Evolutionary conservation across 2,329 filamentous ascomycete species (phyloP), one percentile per base, ranked within the genome.

Genomic region (Diaporthe sp.): DNA sequence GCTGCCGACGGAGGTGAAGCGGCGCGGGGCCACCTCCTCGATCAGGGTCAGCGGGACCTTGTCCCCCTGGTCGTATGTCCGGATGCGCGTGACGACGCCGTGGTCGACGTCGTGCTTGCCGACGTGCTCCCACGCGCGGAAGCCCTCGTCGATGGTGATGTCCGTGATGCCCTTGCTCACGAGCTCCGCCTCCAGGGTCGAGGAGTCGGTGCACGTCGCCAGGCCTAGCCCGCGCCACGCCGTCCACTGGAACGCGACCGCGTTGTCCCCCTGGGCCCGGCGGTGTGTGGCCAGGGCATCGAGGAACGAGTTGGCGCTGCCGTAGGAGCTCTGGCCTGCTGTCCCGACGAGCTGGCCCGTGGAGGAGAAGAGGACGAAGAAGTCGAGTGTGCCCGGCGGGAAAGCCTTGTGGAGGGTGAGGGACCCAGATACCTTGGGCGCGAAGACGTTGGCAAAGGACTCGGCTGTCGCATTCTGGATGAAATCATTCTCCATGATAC

Each of bases 331-430:
- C 76, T 90, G 88, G 0, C 86, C 87, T 61, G 84, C 83, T 78
- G 88, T 87, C 1, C 88, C 89, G 31, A 90, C 87, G 3, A 87
- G 83, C 19, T 88, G 85, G 4, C 87, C 86, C 0, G 86, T 84
- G 5, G 88, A 88, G 0, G 89, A 90, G 37, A 89, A 85, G 37
- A 86, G 84, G 37, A 89, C 82, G 80, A 90, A 90, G 82, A 91
- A 90, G 79, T 89, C 87, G 1, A 89, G 82, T 0, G 82, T 81
- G 0, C 81, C 78, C 42, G 81, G 79, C n/a, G 81, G 77, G 2
- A 89, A 83, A 0, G 85, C 84, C 22, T 85, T 82, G 79, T 91
- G 88, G 70, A 90, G 84, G 79, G 91, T 90, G 85, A 86, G 88
- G 2, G 86, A 87, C 4, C 89, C 89, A 6, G 86, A 82, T 0